Evolutionary conservation across 192 early-diverging fungal genomes (phyloP), one percentile per base, ranked within the genome.

Genomic region (Linnemannia hyalina): DNA sequence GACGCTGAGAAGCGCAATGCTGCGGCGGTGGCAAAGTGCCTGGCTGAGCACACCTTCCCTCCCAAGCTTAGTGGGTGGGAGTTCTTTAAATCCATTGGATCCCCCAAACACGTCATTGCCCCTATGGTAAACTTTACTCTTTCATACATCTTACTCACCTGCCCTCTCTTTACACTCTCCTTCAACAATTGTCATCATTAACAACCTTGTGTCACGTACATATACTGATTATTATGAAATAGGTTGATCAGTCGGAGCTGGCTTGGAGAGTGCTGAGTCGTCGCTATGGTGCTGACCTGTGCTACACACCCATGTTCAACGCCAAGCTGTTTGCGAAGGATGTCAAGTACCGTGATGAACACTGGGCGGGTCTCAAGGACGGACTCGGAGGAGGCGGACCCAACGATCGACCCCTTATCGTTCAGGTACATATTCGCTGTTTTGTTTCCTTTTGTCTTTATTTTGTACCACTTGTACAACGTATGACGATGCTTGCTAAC

Each of bases 251-350:
- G 87, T 97, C 96, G 0, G 98, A 99, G 76, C 91, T 97, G 44
- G 96, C 99, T 4, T 99, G 98, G 98, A 91, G 99, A 47, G 92
- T 98, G 11, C 94, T 99, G 42, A 96, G 95, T 9, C 91, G 96
- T 63, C 94, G 96, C 8, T 97, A 99, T 83, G 93, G 91, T 57
- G 95, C 97, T 3, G 87, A 98, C 0, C 89, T 99, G 9, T 98
- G 97, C 89, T 99, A 97, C 88, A 99, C 99, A 16, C 99, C 99
- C 68, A 99, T 99, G 98, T 96, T 99, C 83, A 96, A 99, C 77
- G 97, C 98, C 7, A 93, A 93, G 68, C 75, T 97, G 20, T 99
- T 99, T 88, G 83, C 89, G 70, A 93, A 97, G 42, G 86, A 87
- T 26, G 76, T 89, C 80, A 93, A 90, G 76, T 97, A 96, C 82